Conservation (phyloP, 192 early-diverging fungal genomes). For the Borealophlyctis nickersoniae region DNA sequence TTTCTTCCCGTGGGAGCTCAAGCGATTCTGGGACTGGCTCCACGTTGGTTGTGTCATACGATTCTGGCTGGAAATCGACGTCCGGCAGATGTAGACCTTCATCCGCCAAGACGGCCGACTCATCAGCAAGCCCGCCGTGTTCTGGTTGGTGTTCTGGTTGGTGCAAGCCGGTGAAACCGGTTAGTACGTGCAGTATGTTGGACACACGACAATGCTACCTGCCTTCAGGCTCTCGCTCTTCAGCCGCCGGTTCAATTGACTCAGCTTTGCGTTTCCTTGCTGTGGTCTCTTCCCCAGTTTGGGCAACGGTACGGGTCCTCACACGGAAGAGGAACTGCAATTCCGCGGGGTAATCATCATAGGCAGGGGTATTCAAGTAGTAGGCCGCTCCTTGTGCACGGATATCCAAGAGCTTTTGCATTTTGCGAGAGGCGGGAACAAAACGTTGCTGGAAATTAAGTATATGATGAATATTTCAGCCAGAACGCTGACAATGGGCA, state of each 20-base stretch:
- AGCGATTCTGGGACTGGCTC: no score
- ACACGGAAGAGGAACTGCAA: conserved; percentile 6
- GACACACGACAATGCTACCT: no score
- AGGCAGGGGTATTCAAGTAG: conserved; percentile 32
- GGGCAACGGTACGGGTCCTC: background rate
- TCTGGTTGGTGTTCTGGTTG: no score
- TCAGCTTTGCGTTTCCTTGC: background rate
- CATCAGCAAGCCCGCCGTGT: no score
- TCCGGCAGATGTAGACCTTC: no score
- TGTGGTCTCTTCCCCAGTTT: background rate
- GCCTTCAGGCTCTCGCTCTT: no score
- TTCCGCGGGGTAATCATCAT: conserved; percentile 21
- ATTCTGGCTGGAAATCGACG: no score
- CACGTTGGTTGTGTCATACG: background rate
- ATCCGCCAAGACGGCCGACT: no score
- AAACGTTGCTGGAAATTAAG: conserved; percentile 36
- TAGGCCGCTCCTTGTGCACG: conserved; percentile 33
- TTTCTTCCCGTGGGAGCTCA: background rate
- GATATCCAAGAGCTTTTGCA: conserved; percentile 38
- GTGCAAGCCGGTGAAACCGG: no score
- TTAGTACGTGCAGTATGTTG: no score
- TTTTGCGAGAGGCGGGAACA: conserved; percentile 40
- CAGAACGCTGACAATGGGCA: background rate
- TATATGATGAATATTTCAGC: conserved; percentile 1
- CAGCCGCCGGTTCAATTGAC: no score